phyloP scores from a whole-genome alignment of 257 asterid genomes.

The Anisodus acutangulus region DNA sequence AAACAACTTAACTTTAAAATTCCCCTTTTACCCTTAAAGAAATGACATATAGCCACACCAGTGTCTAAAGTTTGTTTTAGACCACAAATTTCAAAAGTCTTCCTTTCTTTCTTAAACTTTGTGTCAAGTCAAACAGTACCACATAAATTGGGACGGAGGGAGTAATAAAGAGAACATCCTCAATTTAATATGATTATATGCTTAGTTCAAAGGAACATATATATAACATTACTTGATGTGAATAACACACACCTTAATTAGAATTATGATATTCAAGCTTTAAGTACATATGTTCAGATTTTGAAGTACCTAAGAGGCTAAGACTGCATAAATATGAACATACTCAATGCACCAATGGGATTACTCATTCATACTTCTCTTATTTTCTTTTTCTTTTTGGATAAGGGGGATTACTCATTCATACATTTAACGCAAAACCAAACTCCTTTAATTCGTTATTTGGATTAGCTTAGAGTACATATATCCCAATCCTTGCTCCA shows the following conservation, averaged over 20 bases:
- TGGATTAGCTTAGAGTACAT: neutral
- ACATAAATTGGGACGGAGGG: no score
- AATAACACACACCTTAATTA: no score
- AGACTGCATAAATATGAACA: neutral
- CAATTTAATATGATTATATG: constrained; percentile 6
- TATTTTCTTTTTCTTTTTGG: no score
- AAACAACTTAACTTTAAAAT: no score
- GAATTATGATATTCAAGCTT: neutral
- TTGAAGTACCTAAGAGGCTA: neutral
- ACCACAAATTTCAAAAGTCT: no score
- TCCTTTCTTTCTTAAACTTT: no score
- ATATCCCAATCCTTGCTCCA: neutral
- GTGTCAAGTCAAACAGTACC: no score
- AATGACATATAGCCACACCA: no score
- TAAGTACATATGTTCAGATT: neutral
- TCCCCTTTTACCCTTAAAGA: no score
- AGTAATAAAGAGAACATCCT: neutral
- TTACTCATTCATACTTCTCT: neutral
- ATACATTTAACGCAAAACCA: neutral
- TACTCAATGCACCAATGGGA: neutral
- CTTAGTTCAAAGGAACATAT: neutral
- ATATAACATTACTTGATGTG: no score
- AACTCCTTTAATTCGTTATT: neutral
- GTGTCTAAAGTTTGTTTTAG: no score
- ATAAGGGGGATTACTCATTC: neutral